Conservation (phyloP, 805 yeast genomes). For the Suhomyces kilbournensis region DNA sequence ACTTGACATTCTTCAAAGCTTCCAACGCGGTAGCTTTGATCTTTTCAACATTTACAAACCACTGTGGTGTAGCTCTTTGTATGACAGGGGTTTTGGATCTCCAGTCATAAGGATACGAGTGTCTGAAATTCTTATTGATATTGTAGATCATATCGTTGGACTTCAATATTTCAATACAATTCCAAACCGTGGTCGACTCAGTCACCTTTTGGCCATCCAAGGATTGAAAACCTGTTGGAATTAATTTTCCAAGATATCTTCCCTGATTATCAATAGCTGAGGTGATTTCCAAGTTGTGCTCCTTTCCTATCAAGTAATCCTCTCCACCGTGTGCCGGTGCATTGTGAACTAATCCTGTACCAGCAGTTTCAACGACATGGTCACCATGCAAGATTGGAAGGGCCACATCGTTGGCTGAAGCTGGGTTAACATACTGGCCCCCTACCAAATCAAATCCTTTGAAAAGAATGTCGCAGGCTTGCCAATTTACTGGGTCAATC, state of each 20-base stretch:
- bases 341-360: slow-evolving; percentile 94
- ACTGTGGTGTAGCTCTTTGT: slow-evolving; percentile 92
- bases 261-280: slow-evolving; percentile 85
- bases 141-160: slow-evolving; percentile 45
- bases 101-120: slow-evolving; percentile 97
- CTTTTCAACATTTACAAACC: slow-evolving; percentile 85
- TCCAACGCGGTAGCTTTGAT: slow-evolving; percentile 62
- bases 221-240: slow-evolving; percentile 45
- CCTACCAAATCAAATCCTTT: slow-evolving; percentile 25
- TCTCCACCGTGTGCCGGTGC: slow-evolving; percentile 99
- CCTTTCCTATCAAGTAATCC: slow-evolving; percentile 72
- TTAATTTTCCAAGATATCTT: slow-evolving; percentile 48
- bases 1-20: slow-evolving; percentile 61
- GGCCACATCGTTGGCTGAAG: slow-evolving; percentile 27
- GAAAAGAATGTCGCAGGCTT: not conserved
- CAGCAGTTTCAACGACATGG: slow-evolving; percentile 77
- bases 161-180: slow-evolving; percentile 54
- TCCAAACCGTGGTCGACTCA: slow-evolving; percentile 23
- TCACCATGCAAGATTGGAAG: slow-evolving; percentile 73
- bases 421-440: slow-evolving; percentile 54
- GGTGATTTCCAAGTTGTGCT: slow-evolving; percentile 52
- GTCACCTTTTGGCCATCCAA: slow-evolving; percentile 44
- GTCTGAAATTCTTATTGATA: slow-evolving; percentile 53
- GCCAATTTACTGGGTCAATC: slow-evolving; percentile 17
- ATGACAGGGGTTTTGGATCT: slow-evolving; percentile 93